Conservation (phyloP, 164 flowering plant genomes). For the Umbilicus rupestris region DNA sequence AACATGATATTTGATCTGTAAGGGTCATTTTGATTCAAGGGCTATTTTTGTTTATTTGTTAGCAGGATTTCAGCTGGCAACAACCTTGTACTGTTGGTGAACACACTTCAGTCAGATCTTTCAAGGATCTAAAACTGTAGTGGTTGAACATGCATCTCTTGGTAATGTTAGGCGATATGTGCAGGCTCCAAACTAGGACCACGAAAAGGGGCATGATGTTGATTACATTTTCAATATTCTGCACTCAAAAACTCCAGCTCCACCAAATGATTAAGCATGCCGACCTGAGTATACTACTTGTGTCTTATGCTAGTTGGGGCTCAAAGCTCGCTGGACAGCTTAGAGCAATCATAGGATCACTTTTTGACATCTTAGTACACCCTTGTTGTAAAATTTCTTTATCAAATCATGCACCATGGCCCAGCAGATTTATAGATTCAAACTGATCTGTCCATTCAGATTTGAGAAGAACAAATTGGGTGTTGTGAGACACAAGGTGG, state of each 20-base stretch:
- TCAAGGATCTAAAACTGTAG: background rate
- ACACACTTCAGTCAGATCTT: background rate
- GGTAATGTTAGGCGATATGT: background rate
- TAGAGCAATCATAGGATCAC: background rate
- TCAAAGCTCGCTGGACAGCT: background rate
- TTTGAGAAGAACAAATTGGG: background rate
- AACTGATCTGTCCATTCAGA: background rate
- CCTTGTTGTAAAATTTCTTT: background rate
- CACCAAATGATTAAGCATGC: background rate
- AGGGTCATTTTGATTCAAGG: background rate
- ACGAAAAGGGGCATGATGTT: background rate
- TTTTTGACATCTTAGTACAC: conserved; percentile 4
- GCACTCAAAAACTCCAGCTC: background rate
- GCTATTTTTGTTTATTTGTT: background rate
- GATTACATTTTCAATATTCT: background rate
- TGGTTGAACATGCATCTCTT: background rate
- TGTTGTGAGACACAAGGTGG: background rate
- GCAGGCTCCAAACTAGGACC: background rate
- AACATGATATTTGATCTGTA: too few species aligned
- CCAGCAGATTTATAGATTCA: background rate
- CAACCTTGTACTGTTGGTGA: background rate
- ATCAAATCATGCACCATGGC: background rate
- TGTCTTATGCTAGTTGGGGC: background rate
- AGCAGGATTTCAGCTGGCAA: background rate
- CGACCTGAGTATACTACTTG: background rate